phyloP scores from a whole-genome alignment of 306 rosid species.

The Oemleria cerasiformis region DNA sequence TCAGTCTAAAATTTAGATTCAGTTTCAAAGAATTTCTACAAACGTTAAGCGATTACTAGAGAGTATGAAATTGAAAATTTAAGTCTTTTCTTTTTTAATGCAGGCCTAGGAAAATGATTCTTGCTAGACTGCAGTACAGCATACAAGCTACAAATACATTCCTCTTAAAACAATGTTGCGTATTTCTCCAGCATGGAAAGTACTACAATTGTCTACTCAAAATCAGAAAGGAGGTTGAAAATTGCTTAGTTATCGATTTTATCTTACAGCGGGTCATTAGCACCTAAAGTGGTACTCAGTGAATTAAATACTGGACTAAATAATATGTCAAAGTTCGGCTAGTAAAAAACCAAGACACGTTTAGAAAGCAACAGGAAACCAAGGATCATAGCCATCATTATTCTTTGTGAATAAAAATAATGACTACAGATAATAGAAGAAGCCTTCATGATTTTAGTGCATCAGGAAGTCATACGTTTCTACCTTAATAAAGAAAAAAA shows the following conservation, averaged over 20 bases:
- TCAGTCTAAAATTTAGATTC: background rate
- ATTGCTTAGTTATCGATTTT: background rate
- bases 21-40: background rate
- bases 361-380: background rate
- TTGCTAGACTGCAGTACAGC: background rate
- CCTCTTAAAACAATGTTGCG: background rate
- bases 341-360: background rate
- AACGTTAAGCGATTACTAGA: background rate
- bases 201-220: background rate
- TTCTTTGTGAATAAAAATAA: background rate
- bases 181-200: background rate
- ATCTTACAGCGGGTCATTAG: background rate
- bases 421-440: background rate
- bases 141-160: background rate
- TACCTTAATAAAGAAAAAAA: conserved; percentile 10
- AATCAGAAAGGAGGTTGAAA: background rate
- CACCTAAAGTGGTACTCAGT: background rate
- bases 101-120: background rate
- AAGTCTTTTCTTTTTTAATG: background rate
- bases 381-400: conserved; percentile 7
- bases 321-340: background rate
- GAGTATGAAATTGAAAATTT: background rate
- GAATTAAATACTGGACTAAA: background rate
- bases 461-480: conserved; percentile 4
- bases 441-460: background rate